phyloP scores from a whole-genome alignment of 2,329 filamentous ascomycete genomes.

The Colletotrichum lentis region DNA sequence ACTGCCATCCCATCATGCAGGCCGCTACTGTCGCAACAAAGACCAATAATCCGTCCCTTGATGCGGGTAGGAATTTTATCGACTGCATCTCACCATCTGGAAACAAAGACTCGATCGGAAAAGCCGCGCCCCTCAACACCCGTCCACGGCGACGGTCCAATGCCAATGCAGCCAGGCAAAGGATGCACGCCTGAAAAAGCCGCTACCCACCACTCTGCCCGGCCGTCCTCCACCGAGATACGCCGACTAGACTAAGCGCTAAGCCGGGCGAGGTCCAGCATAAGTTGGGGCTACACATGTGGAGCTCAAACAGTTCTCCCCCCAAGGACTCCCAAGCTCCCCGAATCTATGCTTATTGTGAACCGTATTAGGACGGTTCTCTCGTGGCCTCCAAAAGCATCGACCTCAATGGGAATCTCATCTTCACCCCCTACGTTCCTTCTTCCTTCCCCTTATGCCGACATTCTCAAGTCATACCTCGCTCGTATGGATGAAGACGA shows the following conservation, averaged over 20 bases:
- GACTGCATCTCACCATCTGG: neutral
- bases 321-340: neutral
- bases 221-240: conserved; percentile 16
- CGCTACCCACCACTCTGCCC: conserved; percentile 8
- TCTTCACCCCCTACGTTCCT: too few relatives aligned
- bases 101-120: conserved; percentile 5
- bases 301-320: neutral
- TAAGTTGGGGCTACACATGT: conserved; percentile 6
- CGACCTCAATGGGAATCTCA: neutral
- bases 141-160: conserved; percentile 21
- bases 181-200: conserved; percentile 25
- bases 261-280: conserved; percentile 2
- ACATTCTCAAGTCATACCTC: neutral
- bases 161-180: conserved; percentile 10
- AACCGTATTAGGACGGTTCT: neutral
- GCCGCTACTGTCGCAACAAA: neutral
- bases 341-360: neutral
- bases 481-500: neutral
- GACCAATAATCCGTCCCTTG: neutral
- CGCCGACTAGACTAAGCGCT: conserved; percentile 1
- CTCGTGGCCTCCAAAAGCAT: neutral
- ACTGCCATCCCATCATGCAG: conserved; percentile 5
- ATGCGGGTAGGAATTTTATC: conserved; percentile 4
- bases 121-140: conserved; percentile 27
- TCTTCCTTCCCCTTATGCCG: too few relatives aligned